Evolutionary conservation across 163 green algal genomes (phyloP).

Genomic region (Scenedesmus sp.): DNA sequence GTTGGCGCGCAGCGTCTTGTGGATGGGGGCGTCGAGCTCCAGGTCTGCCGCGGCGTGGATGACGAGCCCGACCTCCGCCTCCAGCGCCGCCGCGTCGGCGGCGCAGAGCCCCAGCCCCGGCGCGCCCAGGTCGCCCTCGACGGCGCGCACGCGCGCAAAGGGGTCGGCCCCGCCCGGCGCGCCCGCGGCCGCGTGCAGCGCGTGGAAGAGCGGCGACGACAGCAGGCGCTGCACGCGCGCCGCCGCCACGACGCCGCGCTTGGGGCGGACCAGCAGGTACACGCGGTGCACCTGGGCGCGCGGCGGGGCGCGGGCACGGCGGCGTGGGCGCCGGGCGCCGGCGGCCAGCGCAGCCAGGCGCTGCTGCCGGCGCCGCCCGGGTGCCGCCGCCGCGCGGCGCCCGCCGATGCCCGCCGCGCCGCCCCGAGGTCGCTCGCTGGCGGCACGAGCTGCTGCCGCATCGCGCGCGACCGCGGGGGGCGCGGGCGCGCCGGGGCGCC

Average conservation of each 20-base stretch:
- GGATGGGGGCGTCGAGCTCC: constrained; percentile 13
- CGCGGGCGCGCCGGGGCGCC: no score
- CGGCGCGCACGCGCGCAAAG: not conserved
- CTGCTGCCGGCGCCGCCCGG: no score
- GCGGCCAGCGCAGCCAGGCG: no score
- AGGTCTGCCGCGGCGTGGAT: constrained; percentile 15
- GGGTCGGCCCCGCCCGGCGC: not conserved
- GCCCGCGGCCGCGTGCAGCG: constrained; percentile 5
- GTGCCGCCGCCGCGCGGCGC: no score
- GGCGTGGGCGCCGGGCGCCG: no score
- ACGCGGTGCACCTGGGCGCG: constrained; percentile 1
- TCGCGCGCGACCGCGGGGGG: no score
- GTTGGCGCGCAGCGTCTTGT: constrained; percentile 42
- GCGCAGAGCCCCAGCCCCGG: not conserved
- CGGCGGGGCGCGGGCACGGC: no score
- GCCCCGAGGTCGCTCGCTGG: no score
- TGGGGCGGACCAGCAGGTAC: constrained; percentile 10
- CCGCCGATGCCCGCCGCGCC: no score
- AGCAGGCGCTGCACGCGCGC: constrained; percentile 1
- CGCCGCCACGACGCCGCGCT: not conserved
- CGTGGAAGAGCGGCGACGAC: not conserved
- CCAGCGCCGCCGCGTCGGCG: not conserved
- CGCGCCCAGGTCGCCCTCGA: constrained; percentile 9
- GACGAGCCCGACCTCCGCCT: not conserved
- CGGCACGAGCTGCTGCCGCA: no score